Percentiles rank a stretch among this genome's conserved stretches.
Evolutionary conservation across 192 early-diverging fungal genomes (phyloP).

Genomic region (Piromyces finnis): DNA sequence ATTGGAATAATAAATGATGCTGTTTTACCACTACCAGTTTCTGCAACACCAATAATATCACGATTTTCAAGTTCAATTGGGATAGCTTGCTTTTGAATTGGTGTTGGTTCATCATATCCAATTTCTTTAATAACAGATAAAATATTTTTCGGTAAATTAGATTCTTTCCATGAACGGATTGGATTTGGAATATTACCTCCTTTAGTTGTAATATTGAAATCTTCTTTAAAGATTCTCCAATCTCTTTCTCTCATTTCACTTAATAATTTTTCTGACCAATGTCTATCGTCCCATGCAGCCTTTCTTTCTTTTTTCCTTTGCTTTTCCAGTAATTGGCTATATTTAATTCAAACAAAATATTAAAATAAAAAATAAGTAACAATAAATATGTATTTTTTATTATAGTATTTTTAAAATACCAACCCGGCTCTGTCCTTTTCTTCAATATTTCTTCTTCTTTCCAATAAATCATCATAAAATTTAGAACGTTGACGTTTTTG

Average conservation of each 20-base stretch:
- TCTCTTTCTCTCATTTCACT: conserved; percentile 87
- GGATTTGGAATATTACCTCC: conserved; percentile 79
- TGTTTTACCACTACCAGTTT: conserved; percentile 90
- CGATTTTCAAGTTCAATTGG: conserved; percentile 86
- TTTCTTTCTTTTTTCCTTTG: conserved; percentile 46
- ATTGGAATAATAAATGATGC: conserved; percentile 92
- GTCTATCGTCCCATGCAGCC: conserved; percentile 68
- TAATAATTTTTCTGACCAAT: conserved; percentile 86
- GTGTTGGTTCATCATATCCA: conserved; percentile 87
- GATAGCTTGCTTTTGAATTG: conserved; percentile 93
- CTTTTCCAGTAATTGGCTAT: conserved; percentile 37
- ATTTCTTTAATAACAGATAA: conserved; percentile 59
- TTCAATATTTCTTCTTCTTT: conserved; percentile 28
- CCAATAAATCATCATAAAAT: conserved; percentile 53
- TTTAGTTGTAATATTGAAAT: conserved; percentile 88
- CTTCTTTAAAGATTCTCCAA: conserved; percentile 99
- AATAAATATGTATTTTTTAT: no score
- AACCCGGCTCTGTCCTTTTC: conserved; percentile 34
- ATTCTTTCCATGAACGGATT: conserved; percentile 75
- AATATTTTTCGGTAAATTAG: conserved; percentile 44
- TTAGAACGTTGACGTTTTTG: conserved; percentile 39
- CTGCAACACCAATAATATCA: conserved; percentile 73
- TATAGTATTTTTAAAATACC: no score
- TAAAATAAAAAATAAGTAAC: no score
- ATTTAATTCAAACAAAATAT: background rate